A percentile compares a stretch with the other conserved stretches of the same genome.
phyloP scores from a whole-genome alignment of 139 green algal genomes.

The Coelastrella sp. region DNA sequence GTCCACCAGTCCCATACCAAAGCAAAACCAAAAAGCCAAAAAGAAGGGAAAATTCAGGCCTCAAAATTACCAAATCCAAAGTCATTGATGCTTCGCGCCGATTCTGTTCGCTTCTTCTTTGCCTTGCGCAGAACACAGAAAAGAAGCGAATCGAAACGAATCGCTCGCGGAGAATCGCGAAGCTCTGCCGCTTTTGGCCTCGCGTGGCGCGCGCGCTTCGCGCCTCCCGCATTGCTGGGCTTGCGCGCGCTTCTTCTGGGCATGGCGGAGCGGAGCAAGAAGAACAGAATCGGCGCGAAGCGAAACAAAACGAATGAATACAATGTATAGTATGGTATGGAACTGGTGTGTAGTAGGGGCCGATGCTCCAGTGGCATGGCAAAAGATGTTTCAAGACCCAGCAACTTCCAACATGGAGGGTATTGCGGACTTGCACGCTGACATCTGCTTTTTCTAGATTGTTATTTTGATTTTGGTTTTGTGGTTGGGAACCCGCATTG shows the following conservation, averaged over 20 bases:
- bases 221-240: no score
- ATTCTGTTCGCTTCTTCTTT: no score
- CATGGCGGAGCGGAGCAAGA: background rate
- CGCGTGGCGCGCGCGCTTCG: no score
- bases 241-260: no score
- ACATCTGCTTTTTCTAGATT: slow-evolving; percentile 35
- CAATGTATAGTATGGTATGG: background rate
- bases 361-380: background rate
- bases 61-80: slow-evolving; percentile 32
- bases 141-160: no score
- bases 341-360: background rate
- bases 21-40: slow-evolving; percentile 1
- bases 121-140: no score
- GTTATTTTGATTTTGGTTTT: slow-evolving; percentile 42
- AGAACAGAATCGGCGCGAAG: background rate
- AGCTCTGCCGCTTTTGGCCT: no score
- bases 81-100: background rate
- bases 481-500: slow-evolving; percentile 37
- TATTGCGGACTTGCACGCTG: slow-evolving; percentile 9
- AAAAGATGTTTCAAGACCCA: background rate
- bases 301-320: background rate
- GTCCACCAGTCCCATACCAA: background rate
- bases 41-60: background rate
- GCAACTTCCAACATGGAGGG: background rate
- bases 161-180: no score